These are phyloP conservation scores for Erysiphe pisi DNA, from an alignment of 2,329 filamentous ascomycete species.

Conservation along the genomic window DNA sequence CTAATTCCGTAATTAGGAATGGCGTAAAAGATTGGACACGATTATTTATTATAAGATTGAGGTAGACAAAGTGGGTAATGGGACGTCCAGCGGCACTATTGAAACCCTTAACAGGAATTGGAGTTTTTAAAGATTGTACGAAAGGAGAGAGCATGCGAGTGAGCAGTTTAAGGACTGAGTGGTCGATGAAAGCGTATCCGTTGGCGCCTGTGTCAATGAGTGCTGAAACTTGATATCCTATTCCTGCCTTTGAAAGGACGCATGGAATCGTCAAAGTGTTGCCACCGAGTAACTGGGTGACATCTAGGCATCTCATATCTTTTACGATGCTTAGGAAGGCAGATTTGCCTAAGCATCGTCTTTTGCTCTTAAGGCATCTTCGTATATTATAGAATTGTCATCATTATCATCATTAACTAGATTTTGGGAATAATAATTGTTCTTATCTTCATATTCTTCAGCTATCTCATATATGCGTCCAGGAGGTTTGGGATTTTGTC, in stretches of 20 bases:
- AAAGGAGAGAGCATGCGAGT: not conserved
- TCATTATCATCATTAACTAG: not conserved
- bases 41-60: not conserved
- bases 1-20: not conserved
- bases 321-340: constrained; percentile 6
- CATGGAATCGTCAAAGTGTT: not conserved
- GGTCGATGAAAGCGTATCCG: not conserved
- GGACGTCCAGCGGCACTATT: not conserved
- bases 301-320: constrained; percentile 10
- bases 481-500: not conserved
- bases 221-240: not conserved
- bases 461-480: not conserved
- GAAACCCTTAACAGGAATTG: constrained; percentile 6
- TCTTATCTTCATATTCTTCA: not conserved
- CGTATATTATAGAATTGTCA: not conserved
- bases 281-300: not conserved
- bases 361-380: not conserved
- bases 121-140: not conserved
- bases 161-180: not conserved
- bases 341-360: constrained; percentile 4
- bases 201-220: not conserved
- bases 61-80: not conserved
- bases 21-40: constrained; percentile 1
- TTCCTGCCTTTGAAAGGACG: not conserved
- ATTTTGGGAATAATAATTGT: too few species aligned